Evolutionary conservation across 805 yeast genomes (phyloP).

Genomic region (Candida ascalaphidarum): DNA sequence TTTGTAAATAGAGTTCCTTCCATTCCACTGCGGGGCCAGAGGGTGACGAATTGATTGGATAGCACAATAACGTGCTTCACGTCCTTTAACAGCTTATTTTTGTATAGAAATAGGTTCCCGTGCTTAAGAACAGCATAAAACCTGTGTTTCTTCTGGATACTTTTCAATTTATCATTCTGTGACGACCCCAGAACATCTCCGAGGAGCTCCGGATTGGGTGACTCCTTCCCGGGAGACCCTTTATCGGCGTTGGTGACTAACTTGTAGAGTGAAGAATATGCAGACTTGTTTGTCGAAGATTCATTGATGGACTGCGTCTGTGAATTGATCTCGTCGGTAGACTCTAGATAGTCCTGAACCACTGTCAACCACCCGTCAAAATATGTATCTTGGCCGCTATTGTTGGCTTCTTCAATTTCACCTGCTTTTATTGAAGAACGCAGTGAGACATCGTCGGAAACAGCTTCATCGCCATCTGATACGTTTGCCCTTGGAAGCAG

Average conservation of each 20-base stretch:
- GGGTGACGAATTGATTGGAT: constrained; percentile 56
- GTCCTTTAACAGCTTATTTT: constrained; percentile 55
- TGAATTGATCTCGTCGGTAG: constrained; percentile 39
- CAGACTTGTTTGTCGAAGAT: constrained; percentile 38
- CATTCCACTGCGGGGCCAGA: constrained; percentile 75
- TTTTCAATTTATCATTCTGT: constrained; percentile 6
- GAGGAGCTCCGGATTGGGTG: constrained; percentile 1
- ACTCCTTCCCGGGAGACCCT: constrained; percentile 1
- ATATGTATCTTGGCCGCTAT: constrained; percentile 56
- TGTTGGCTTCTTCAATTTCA: constrained; percentile 49
- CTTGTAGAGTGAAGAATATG: constrained; percentile 54
- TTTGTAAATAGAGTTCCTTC: constrained; percentile 81
- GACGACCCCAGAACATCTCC: neutral
- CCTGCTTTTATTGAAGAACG: constrained; percentile 41
- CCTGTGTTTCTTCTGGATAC: constrained; percentile 42
- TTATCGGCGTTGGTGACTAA: constrained; percentile 33
- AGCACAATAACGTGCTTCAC: constrained; percentile 75
- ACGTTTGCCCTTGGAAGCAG: constrained; percentile 9
- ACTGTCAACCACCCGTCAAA: constrained; percentile 77
- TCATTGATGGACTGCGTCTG: constrained; percentile 35
- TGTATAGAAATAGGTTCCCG: constrained; percentile 81
- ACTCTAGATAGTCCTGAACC: constrained; percentile 59
- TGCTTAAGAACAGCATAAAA: constrained; percentile 72
- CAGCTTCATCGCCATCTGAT: constrained; percentile 9
- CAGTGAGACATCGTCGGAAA: constrained; percentile 7